These are phyloP conservation scores for Phalaenopsis equestris DNA, from an alignment of 106 monocot genomes.

Conservation along the genomic window DNA sequence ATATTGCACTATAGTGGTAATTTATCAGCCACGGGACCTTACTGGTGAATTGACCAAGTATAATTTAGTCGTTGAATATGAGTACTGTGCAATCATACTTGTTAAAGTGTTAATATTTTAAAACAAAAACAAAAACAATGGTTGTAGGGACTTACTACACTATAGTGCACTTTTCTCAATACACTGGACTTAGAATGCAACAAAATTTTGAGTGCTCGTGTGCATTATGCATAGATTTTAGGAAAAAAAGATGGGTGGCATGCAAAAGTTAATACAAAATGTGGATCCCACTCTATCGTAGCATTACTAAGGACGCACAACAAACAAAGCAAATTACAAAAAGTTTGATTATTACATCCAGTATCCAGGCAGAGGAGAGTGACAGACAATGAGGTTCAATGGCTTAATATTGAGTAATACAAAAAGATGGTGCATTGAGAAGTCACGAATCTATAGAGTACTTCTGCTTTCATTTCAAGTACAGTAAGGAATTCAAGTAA, in stretches of 20 bases:
- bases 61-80: neutral
- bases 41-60: neutral
- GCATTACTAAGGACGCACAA: too few relatives aligned
- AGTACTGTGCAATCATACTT: neutral
- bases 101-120: neutral
- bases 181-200: neutral
- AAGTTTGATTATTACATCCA: too few relatives aligned
- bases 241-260: neutral
- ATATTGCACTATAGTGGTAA: neutral
- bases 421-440: neutral
- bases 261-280: too few relatives aligned
- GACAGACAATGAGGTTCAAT: neutral
- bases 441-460: neutral
- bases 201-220: neutral
- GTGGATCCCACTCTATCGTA: too few relatives aligned
- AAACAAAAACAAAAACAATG: too few relatives aligned
- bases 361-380: neutral
- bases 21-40: neutral
- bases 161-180: neutral
- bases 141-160: neutral
- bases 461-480: neutral
- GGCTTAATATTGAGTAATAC: neutral
- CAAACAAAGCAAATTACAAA: too few relatives aligned
- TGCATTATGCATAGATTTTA: neutral
- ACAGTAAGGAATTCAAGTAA: neutral